phyloP scores from a whole-genome alignment of 257 asterid species.

The Solanum phureja region DNA sequence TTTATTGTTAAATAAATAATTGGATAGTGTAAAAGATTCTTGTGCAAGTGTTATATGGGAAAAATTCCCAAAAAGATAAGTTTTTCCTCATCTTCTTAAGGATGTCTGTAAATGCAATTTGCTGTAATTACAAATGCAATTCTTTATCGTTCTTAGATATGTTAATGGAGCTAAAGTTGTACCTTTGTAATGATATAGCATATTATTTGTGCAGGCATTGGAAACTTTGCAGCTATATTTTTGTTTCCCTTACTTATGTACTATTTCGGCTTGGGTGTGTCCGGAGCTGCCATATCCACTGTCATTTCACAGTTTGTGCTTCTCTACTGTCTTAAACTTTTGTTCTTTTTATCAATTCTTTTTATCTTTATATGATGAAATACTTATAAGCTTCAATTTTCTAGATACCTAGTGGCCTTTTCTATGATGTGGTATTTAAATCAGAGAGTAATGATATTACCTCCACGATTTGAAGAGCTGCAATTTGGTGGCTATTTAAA shows the following conservation, averaged over 20 bases:
- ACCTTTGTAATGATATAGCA: background rate
- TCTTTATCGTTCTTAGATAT: background rate
- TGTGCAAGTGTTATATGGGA: background rate
- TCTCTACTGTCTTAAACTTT: background rate
- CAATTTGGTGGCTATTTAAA: conserved; percentile 77
- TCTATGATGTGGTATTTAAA: conserved; percentile 68
- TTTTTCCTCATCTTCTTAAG: background rate
- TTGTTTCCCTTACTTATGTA: conserved; percentile 73
- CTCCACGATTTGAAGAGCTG: conserved; percentile 71
- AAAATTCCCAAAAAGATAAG: background rate
- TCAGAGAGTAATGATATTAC: conserved; percentile 56
- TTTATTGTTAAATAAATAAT: background rate
- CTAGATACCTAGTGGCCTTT: conserved; percentile 63
- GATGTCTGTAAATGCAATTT: background rate
- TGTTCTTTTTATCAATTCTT: background rate
- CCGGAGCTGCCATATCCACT: conserved; percentile 96
- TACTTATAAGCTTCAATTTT: conserved; percentile 1
- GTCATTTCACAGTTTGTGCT: conserved; percentile 81
- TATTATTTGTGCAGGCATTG: conserved; percentile 54
- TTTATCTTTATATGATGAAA: background rate
- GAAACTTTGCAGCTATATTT: conserved; percentile 61
- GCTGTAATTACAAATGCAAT: background rate
- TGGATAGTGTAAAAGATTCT: background rate
- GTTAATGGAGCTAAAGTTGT: background rate
- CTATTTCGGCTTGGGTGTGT: conserved; percentile 59